Conservation (phyloP, 139 green algal genomes). For the Chlorella sorokiniana region DNA sequence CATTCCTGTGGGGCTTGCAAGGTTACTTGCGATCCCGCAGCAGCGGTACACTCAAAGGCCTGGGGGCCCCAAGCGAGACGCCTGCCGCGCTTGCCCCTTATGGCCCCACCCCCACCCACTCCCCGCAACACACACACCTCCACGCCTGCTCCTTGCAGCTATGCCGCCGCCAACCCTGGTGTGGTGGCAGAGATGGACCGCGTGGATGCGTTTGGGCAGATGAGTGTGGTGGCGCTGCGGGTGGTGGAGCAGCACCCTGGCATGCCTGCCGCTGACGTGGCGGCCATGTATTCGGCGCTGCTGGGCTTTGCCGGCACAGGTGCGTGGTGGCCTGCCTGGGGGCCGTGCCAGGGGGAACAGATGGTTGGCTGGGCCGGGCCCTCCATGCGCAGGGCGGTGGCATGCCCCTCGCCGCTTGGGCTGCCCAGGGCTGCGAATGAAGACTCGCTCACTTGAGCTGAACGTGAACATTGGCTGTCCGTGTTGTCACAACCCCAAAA, state of each 20-base stretch:
- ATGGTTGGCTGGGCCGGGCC: too few relatives aligned
- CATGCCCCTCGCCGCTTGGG: not conserved
- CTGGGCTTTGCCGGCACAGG: conserved; percentile 75
- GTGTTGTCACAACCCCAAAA: not conserved
- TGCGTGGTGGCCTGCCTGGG: not conserved
- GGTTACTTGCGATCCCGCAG: too few relatives aligned
- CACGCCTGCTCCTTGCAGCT: conserved; percentile 5
- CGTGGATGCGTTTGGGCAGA: conserved; percentile 77
- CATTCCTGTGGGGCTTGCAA: too few relatives aligned
- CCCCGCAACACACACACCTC: not conserved
- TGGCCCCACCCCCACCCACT: not conserved
- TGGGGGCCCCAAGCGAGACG: too few relatives aligned
- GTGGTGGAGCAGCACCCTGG: conserved; percentile 66
- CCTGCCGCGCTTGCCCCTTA: not conserved
- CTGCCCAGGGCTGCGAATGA: too few relatives aligned
- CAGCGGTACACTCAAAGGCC: too few relatives aligned
- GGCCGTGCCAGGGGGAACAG: too few relatives aligned
- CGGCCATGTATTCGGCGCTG: conserved; percentile 86
- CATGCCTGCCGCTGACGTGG: conserved; percentile 68
- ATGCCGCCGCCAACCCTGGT: conserved; percentile 30
- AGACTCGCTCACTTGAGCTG: too few relatives aligned
- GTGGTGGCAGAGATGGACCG: conserved; percentile 57
- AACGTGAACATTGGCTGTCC: not conserved
- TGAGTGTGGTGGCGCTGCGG: conserved; percentile 57
- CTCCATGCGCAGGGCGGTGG: too few relatives aligned